Evolutionary conservation across 257 asterid genomes (phyloP), one percentile per base, ranked within the genome.

Genomic region (Petunia secreta): DNA sequence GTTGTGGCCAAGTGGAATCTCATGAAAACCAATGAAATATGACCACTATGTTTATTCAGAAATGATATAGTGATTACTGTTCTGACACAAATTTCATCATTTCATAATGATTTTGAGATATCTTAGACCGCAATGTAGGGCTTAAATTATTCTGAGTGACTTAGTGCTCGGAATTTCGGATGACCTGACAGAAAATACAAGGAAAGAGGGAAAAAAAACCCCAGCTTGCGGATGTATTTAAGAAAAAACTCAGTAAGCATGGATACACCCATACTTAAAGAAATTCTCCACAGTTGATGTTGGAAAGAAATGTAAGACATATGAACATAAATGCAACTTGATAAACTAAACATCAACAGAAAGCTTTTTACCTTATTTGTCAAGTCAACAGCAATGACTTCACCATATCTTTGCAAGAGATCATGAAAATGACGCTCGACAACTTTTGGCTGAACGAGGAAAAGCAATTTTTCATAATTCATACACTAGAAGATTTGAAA

Each of bases 381-480:
- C 69, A 96, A 89, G 90, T 96, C 98, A 87, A 92, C 91, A 63
- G 91, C 99, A 84, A 89, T 78, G 82, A 95, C 87, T 63, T 91
- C 91, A 82, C 98, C 97, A 78, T 96, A 96, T 87, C 98, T 92
- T 90, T 94, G 93, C 83, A 84, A 69, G 37, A 96, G 90, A 90
- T 96, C 99, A 85, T 84, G 89, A 87, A 94, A 96, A 88, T 96
- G 99, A 78, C 95, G 95, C 80, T 92, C 97, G 84, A 89, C 93
- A 78, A 96, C 97, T 77, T 85, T 82, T 44, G 98, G 83, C 99
- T 96, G 93, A 78, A 82, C 41, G 64, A 79, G 11, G 64, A 2
- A 64, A 63, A 41, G n/a, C 16, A 63, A 13, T 63, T 50, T 57
- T 65, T 83, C 43, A 62, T 84, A 67, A 58, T 46, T 6, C 40